Percentiles rank a stretch among this genome's conserved stretches.
These are phyloP conservation scores for Saccharomyces pastorianus DNA, from an alignment of 1,139 yeast genomes.

Conservation along the genomic window DNA sequence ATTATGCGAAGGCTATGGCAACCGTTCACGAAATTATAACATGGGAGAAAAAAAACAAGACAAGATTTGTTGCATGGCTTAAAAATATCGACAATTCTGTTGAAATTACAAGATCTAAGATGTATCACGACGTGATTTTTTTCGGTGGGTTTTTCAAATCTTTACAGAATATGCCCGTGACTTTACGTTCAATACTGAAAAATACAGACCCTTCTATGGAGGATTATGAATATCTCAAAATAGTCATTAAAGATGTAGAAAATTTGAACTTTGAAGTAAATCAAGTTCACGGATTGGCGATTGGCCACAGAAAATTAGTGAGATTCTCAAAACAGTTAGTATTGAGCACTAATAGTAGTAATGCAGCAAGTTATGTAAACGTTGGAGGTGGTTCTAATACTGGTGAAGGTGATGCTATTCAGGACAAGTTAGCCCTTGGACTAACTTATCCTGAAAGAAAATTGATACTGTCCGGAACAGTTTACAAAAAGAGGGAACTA, in stretches of 20 bases:
- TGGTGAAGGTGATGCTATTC: constrained; percentile 21
- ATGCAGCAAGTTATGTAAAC: constrained; percentile 28
- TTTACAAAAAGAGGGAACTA: constrained; percentile 54
- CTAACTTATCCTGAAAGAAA: constrained; percentile 50
- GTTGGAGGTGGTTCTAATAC: constrained; percentile 18
- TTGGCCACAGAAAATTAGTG: constrained; percentile 44
- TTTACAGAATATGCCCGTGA: constrained; percentile 61
- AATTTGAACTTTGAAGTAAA: constrained; percentile 43
- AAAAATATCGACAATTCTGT: constrained; percentile 39
- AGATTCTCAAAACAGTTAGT: constrained; percentile 42
- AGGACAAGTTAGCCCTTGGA: constrained; percentile 38
- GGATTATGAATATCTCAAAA: constrained; percentile 47
- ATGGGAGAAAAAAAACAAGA: constrained; percentile 42
- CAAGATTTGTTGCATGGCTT: constrained; percentile 46
- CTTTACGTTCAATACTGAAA: constrained; percentile 51
- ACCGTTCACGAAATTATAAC: constrained; percentile 48
- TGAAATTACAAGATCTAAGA: constrained; percentile 35
- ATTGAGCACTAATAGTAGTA: constrained; percentile 38
- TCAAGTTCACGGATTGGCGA: constrained; percentile 48
- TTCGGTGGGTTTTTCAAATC: constrained; percentile 73
- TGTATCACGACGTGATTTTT: constrained; percentile 53
- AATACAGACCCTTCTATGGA: constrained; percentile 44
- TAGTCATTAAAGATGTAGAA: constrained; percentile 46
- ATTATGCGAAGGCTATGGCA: constrained; percentile 51
- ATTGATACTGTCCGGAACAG: constrained; percentile 53